Evolutionary conservation across 768 basidiomycete genomes (phyloP), one percentile per base, ranked within the genome.

Genomic region (Amanita polypyramis): DNA sequence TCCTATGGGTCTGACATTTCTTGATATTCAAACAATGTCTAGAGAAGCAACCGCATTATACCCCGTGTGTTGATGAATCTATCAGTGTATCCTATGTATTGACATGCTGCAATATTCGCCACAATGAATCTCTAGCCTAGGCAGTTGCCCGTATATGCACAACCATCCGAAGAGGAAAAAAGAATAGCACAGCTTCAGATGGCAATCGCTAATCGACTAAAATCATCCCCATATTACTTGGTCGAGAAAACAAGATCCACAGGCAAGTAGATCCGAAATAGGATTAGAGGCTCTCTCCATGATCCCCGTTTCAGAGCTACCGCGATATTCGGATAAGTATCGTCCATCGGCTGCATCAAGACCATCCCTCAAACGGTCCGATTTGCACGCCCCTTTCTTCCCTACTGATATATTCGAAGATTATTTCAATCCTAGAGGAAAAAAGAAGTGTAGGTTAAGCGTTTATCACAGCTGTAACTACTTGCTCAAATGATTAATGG

Each of bases 301-400:
- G n/a, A 35, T 17, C 7, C 49, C 40, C 38, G 15, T 15, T 52
- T 20, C 55, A 86, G 89, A 88, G 36, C 65, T 91, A 3, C 78
- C 83, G 36, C 79, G 85, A 23, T 92, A 89, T 60, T 88, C 86
- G 14, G 89, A 92, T 64, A 87, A 85, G 63, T 89, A 90, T 60
- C 74, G 81, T 5, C 77, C 81, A 2, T 79, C 79, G 6, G 61
- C 68, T 5, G 58, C 72, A 5, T 72, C 74, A 1, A 80, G 80
- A 49, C 85, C 87, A 9, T 68, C 74, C 33, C 69, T 92, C 50
- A 84, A 81, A 59, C 73, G 78, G 43, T 79, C 74, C 54, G 80
- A 86, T 21, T 65, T 92, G 3, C 76, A 89, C 51, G 73, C 75
- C 47, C 75, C 82, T 0, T 90, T 87, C 68, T 92, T 92, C 55